Conservation (phyloP, 345 rosid species). For the Angophora floribunda region DNA sequence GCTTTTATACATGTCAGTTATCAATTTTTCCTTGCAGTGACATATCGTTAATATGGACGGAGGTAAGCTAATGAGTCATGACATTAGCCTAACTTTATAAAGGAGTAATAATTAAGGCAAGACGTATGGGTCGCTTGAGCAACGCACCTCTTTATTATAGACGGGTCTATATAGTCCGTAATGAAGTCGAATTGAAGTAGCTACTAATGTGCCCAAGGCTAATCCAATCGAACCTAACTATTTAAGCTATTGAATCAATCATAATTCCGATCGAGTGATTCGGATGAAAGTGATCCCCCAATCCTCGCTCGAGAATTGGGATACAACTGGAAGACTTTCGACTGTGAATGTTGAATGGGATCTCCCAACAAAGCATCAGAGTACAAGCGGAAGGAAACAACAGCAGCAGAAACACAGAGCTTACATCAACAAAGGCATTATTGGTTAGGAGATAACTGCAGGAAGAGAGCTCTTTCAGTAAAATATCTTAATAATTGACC, state of each 20-base stretch:
- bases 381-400: neutral
- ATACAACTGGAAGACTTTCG: neutral
- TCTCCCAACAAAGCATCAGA: neutral
- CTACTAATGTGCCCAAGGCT: neutral
- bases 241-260: too few relatives aligned
- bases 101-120: neutral
- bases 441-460: neutral
- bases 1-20: neutral
- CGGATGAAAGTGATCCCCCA: too few relatives aligned
- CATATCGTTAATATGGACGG: neutral
- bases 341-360: neutral
- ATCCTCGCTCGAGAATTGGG: neutral
- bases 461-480: neutral
- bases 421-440: neutral
- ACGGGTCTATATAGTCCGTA: neutral
- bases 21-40: neutral
- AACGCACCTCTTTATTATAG: neutral
- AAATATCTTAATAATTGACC: neutral
- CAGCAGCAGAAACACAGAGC: neutral
- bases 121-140: neutral
- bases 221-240: neutral
- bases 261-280: too few relatives aligned
- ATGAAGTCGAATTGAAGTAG: neutral
- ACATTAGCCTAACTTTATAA: neutral
- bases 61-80: neutral